Percentiles rank a stretch among this genome's conserved stretches.
Evolutionary conservation across 352 stramenopile genomes (phyloP).

Genomic region (Saprolegnia parasitica): DNA sequence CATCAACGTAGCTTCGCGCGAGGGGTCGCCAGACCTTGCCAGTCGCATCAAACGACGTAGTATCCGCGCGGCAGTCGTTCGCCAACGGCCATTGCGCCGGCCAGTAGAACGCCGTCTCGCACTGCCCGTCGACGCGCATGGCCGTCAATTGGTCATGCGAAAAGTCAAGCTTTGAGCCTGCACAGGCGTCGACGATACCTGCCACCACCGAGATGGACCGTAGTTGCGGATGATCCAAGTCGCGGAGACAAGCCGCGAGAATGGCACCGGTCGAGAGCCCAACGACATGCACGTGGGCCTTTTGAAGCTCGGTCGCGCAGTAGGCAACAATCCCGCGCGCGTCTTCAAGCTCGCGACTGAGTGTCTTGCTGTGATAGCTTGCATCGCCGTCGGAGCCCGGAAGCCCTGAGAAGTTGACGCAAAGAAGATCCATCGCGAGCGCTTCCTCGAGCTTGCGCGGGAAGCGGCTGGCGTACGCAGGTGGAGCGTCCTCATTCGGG

Average conservation of each 20-base stretch:
- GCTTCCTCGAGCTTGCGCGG: slow-evolving; percentile 52
- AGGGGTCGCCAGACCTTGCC: slow-evolving; percentile 55
- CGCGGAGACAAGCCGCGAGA: slow-evolving; percentile 50
- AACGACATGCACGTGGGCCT: slow-evolving; percentile 47
- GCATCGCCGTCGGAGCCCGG: slow-evolving; percentile 53
- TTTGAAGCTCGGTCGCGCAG: slow-evolving; percentile 36
- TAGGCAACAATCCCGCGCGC: slow-evolving; percentile 34
- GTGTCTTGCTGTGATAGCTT: slow-evolving; percentile 49
- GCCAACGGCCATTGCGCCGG: slow-evolving; percentile 34
- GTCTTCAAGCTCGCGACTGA: slow-evolving; percentile 56
- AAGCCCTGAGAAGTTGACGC: slow-evolving; percentile 67
- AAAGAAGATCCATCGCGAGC: slow-evolving; percentile 37
- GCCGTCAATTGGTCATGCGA: slow-evolving; percentile 44
- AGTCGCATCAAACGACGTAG: slow-evolving; percentile 24
- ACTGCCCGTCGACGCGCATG: slow-evolving; percentile 37
- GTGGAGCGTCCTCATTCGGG: slow-evolving; percentile 34
- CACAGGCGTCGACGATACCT: slow-evolving; percentile 45
- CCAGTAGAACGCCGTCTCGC: slow-evolving; percentile 73
- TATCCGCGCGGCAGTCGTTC: not conserved
- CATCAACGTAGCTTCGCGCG: slow-evolving; percentile 45
- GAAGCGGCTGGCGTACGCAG: slow-evolving; percentile 50
- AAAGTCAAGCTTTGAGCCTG: slow-evolving; percentile 58
- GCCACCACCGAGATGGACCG: slow-evolving; percentile 48
- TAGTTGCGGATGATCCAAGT: slow-evolving; percentile 16
- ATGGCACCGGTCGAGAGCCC: slow-evolving; percentile 72